These are phyloP conservation scores for Mycena capillaripes DNA, from an alignment of 768 basidiomycete species.

Conservation along the genomic window DNA sequence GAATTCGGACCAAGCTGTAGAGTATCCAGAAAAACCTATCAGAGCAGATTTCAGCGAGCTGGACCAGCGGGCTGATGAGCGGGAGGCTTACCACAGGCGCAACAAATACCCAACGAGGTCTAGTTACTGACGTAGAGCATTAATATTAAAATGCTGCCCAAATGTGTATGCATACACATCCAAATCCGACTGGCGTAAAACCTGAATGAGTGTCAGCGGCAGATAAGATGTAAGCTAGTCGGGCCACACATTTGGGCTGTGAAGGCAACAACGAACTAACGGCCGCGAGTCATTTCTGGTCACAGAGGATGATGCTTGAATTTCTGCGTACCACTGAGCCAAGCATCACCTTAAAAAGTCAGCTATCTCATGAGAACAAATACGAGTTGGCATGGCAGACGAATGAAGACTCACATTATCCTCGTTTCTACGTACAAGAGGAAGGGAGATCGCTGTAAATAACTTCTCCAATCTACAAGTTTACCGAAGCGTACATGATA, in stretches of 20 bases:
- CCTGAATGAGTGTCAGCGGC: neutral
- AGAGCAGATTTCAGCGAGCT: neutral
- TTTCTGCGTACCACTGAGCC: neutral
- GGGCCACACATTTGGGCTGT: neutral
- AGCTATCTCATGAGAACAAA: neutral
- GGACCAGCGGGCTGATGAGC: neutral
- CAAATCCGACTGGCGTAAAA: conserved; percentile 1
- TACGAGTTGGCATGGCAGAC: neutral
- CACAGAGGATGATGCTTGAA: neutral
- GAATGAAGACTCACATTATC: neutral
- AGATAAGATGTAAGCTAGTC: neutral
- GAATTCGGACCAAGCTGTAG: neutral
- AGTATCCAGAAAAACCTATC: neutral
- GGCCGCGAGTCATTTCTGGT: neutral
- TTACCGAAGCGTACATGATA: neutral
- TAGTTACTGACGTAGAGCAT: neutral
- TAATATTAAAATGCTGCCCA: neutral
- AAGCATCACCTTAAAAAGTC: neutral
- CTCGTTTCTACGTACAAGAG: neutral
- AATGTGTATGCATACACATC: neutral
- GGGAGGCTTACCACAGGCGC: neutral
- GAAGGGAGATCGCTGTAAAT: neutral
- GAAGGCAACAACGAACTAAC: conserved; percentile 3
- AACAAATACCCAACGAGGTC: conserved; percentile 1
- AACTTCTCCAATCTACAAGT: neutral